A percentile compares a stretch with the other conserved stretches of the same genome.
Evolutionary conservation across 2,329 filamentous ascomycete species (phyloP).

Genomic region (Pseudocercospora cruenta): DNA sequence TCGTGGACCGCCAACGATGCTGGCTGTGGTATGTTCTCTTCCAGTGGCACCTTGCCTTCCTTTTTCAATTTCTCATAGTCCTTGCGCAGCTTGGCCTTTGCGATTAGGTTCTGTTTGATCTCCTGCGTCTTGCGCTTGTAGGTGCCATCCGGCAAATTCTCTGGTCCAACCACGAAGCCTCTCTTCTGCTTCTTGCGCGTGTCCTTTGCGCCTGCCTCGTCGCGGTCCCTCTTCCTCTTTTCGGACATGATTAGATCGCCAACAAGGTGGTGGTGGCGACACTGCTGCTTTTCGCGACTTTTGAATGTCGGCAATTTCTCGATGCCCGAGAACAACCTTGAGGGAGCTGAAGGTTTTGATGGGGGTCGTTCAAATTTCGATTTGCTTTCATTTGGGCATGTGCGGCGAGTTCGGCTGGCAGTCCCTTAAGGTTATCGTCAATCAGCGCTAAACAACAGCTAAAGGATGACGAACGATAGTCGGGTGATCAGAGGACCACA

Average conservation of each 20-base stretch:
- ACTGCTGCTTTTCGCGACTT: slow-evolving; percentile 1
- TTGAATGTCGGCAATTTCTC: neutral
- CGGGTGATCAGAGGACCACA: neutral
- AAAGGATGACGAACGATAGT: neutral
- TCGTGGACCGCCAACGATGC: slow-evolving; percentile 33
- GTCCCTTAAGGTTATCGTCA: neutral
- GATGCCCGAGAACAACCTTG: neutral
- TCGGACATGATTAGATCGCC: slow-evolving; percentile 24
- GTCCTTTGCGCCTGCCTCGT: slow-evolving; percentile 15
- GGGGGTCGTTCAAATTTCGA: neutral
- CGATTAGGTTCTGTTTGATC: slow-evolving; percentile 85
- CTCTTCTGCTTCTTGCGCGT: slow-evolving; percentile 58
- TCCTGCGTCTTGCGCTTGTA: slow-evolving; percentile 85
- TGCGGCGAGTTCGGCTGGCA: too few species aligned
- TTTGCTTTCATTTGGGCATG: neutral
- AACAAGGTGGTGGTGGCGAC: slow-evolving; percentile 2
- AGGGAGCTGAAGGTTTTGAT: neutral
- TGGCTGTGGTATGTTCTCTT: slow-evolving; percentile 37
- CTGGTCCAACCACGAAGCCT: slow-evolving; percentile 84
- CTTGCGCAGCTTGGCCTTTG: slow-evolving; percentile 92
- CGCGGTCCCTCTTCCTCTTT: slow-evolving; percentile 28
- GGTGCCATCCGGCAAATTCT: slow-evolving; percentile 86
- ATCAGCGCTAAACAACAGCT: neutral
- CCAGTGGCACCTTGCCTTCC: slow-evolving; percentile 41
- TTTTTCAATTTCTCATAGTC: slow-evolving; percentile 86